A percentile compares a stretch with the other conserved stretches of the same genome.
phyloP scores from a whole-genome alignment of 2,329 filamentous ascomycete species.

The Aureobasidium leucospermi region DNA sequence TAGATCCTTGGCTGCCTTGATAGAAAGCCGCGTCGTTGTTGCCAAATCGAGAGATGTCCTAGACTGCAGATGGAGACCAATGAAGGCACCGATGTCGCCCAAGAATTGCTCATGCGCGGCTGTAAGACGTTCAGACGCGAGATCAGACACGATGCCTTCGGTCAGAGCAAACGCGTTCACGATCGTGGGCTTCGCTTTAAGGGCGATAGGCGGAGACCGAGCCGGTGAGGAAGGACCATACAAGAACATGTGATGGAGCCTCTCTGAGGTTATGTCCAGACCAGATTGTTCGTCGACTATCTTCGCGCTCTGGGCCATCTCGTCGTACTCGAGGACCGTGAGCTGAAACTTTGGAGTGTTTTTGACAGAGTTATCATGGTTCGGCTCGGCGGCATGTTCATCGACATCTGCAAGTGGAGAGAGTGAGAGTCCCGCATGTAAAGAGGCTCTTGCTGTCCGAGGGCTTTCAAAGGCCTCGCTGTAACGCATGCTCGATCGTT shows the following conservation, averaged over 20 bases:
- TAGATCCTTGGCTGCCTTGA: conserved; percentile 71
- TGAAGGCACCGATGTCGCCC: conserved; percentile 85
- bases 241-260: background rate
- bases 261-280: background rate
- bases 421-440: background rate
- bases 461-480: background rate
- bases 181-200: background rate
- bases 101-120: conserved; percentile 80
- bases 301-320: background rate
- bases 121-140: conserved; percentile 77
- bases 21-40: conserved; percentile 73
- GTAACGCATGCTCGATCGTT: background rate
- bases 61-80: conserved; percentile 89
- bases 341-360: background rate
- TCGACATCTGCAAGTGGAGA: conserved; percentile 32
- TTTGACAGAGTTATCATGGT: background rate
- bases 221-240: background rate
- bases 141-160: conserved; percentile 29
- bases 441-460: background rate
- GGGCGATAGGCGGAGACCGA: background rate
- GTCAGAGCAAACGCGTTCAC: background rate
- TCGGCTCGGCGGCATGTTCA: background rate
- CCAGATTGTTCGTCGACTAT: background rate
- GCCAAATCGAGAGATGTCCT: conserved; percentile 79
- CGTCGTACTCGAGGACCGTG: background rate